Evolutionary conservation across 768 basidiomycete genomes (phyloP).

Genomic region (Flagelloscypha sp.): DNA sequence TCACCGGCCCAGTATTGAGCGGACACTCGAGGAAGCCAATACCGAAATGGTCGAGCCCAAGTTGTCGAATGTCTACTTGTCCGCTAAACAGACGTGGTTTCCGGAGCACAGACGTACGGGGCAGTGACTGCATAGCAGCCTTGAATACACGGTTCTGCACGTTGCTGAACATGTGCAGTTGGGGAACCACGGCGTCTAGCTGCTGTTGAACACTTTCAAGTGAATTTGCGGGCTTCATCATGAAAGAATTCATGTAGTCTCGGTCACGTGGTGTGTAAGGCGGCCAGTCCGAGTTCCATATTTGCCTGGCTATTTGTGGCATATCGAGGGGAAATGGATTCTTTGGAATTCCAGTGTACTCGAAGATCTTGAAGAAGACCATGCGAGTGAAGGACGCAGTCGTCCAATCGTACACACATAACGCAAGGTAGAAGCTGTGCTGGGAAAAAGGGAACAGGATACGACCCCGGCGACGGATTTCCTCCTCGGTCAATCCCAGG

Average conservation of each 20-base stretch:
- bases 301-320: constrained; percentile 4
- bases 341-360: constrained; percentile 5
- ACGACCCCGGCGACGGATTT: no score
- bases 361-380: constrained; percentile 10
- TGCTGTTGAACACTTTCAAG: no score
- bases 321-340: constrained; percentile 5
- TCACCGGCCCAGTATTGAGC: no score
- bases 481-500: not conserved
- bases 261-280: constrained; percentile 4
- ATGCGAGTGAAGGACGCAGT: constrained; percentile 6
- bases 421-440: constrained; percentile 9
- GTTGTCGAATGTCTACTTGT: constrained; percentile 8
- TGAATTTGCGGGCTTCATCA: constrained; percentile 10
- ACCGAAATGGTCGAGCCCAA: constrained; percentile 6
- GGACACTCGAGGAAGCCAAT: no score
- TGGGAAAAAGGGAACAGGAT: constrained; percentile 9
- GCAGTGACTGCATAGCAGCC: constrained; percentile 7
- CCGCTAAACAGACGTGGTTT: constrained; percentile 7
- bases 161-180: constrained; percentile 7
- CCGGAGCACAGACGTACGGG: constrained; percentile 6
- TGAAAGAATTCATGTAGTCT: constrained; percentile 10
- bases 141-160: constrained; percentile 8
- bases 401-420: no score
- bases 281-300: constrained; percentile 5
- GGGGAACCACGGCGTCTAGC: not conserved